Conservation (phyloP, 2,329 filamentous ascomycete species). For the Phaeomoniella chlamydospora region DNA sequence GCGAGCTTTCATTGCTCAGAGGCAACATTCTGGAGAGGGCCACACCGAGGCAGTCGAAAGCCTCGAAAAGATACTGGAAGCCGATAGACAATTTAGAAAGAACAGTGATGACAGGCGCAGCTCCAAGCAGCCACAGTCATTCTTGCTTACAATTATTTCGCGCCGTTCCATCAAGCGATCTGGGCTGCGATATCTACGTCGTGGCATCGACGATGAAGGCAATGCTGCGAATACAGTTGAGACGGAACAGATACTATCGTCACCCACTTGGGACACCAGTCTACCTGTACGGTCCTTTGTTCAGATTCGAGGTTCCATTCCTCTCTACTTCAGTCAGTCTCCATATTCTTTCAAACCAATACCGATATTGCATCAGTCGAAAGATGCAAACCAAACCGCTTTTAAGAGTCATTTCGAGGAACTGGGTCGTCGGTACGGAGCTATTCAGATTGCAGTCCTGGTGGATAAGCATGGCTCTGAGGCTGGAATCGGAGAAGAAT, state of each 20-base stretch:
- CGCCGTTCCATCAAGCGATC: constrained; percentile 73
- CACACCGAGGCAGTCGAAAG: constrained; percentile 6
- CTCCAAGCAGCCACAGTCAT: constrained; percentile 27
- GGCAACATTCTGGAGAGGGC: constrained; percentile 2
- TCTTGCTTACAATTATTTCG: constrained; percentile 82
- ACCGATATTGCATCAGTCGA: constrained; percentile 67
- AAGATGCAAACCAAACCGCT: constrained; percentile 62
- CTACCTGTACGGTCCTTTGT: constrained; percentile 65
- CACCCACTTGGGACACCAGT: constrained; percentile 46
- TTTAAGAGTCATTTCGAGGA: constrained; percentile 67
- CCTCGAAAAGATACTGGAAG: constrained; percentile 2
- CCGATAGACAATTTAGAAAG: neutral
- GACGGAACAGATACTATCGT: constrained; percentile 83
- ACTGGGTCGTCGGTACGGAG: constrained; percentile 56
- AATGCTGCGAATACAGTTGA: constrained; percentile 83
- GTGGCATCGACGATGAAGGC: constrained; percentile 81
- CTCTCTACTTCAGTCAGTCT: constrained; percentile 86
- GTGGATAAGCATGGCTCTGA: constrained; percentile 84
- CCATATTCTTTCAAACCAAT: constrained; percentile 86
- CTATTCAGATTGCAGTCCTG: constrained; percentile 65
- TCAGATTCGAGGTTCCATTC: constrained; percentile 81
- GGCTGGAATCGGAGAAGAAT: constrained; percentile 62
- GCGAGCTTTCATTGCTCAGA: constrained; percentile 59
- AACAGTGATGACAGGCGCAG: neutral
- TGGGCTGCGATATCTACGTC: constrained; percentile 75